These are phyloP conservation scores for Ministeria vibrans DNA, from an alignment of 78 protist genomes.

Conservation along the genomic window DNA sequence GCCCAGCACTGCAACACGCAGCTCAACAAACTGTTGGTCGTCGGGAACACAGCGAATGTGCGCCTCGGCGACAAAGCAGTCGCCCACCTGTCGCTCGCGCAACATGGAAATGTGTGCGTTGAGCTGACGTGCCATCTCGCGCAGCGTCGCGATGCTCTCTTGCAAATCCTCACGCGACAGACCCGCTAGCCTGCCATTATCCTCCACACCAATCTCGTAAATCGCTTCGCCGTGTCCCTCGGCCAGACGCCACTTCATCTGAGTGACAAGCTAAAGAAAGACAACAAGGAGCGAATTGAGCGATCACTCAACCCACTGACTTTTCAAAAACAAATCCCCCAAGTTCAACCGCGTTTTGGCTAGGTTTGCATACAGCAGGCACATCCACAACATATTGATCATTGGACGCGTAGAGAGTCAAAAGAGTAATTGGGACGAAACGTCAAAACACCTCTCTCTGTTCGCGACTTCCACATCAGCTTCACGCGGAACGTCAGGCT, in stretches of 20 bases:
- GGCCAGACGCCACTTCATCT: constrained; percentile 48
- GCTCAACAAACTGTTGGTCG: background rate
- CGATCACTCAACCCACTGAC: too few species aligned
- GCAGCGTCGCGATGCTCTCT: constrained; percentile 35
- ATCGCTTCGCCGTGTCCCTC: constrained; percentile 65
- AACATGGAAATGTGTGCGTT: background rate
- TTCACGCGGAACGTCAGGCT: too few species aligned
- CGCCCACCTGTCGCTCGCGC: background rate
- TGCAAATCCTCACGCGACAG: constrained; percentile 18
- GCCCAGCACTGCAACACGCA: constrained; percentile 6
- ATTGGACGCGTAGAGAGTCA: too few species aligned
- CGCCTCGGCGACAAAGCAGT: background rate
- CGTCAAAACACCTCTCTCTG: too few species aligned
- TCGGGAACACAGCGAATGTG: background rate
- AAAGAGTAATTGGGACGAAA: too few species aligned
- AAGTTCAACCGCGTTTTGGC: too few species aligned
- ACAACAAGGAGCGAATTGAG: too few species aligned
- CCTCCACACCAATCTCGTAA: constrained; percentile 57
- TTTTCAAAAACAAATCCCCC: too few species aligned
- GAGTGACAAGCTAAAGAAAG: constrained; percentile 54
- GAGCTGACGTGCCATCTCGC: constrained; percentile 16
- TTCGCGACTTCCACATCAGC: too few species aligned
- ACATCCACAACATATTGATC: too few species aligned
- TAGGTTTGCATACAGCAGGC: too few species aligned
- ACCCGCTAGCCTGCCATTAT: constrained; percentile 40